These are phyloP conservation scores for Penicillium paxilli DNA, from an alignment of 495 filamentous ascomycete genomes.

Conservation along the genomic window DNA sequence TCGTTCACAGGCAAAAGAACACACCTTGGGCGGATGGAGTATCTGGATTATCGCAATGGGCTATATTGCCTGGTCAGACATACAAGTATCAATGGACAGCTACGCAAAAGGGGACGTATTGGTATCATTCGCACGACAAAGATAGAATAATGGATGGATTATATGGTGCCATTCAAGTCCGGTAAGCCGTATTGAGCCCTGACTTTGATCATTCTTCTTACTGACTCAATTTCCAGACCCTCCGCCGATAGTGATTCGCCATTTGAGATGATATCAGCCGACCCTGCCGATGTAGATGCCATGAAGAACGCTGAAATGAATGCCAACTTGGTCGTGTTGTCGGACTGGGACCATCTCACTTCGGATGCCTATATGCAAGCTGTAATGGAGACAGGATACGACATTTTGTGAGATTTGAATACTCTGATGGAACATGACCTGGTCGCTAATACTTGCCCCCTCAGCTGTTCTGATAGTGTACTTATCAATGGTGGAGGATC, in stretches of 20 bases:
- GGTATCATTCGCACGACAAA: constrained; percentile 53
- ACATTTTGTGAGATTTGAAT: constrained; percentile 32
- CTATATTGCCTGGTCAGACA: constrained; percentile 42
- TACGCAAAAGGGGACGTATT: constrained; percentile 49
- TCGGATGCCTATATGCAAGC: constrained; percentile 40
- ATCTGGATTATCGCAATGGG: constrained; percentile 45
- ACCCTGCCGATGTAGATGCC: constrained; percentile 28
- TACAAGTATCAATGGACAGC: constrained; percentile 51
- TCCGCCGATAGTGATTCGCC: constrained; percentile 30
- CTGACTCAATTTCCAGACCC: constrained; percentile 23
- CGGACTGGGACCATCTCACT: constrained; percentile 55
- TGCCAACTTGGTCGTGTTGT: constrained; percentile 40
- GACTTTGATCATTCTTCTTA: neutral
- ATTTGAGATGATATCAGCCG: constrained; percentile 38
- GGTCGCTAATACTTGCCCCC: neutral
- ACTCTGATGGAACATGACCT: neutral
- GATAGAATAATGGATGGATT: constrained; percentile 53
- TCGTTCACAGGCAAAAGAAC: constrained; percentile 12
- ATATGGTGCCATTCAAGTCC: constrained; percentile 46
- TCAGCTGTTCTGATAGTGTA: constrained; percentile 46
- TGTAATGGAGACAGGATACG: constrained; percentile 32
- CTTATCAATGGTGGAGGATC: constrained; percentile 54
- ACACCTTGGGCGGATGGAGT: constrained; percentile 54
- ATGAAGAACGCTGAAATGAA: constrained; percentile 43
- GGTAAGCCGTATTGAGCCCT: neutral